Base-by-base conservation (phyloP, 352 stramenopile genomes). In the Discostella stelligera region DNA sequence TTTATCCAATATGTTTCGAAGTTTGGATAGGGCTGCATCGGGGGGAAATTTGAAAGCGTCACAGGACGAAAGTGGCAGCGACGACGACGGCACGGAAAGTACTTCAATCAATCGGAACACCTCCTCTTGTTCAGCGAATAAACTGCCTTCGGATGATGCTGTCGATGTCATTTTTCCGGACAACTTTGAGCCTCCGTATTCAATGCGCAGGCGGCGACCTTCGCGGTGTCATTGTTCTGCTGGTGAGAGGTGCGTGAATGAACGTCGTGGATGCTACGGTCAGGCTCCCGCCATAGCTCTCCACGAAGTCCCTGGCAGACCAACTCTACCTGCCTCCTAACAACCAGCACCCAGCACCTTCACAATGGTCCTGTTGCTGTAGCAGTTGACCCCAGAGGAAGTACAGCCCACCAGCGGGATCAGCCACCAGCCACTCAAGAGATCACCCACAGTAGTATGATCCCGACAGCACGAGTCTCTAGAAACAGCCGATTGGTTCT, bases 1-100 rank as follows among this genome's bases (percentile, higher is more conserved):
- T 55, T 87, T 89, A 53, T 94, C 86, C 23, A 91, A 65, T 72
- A 93, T 91, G 0, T 23, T 53, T 39, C 86, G 71, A 16, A 91
- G 56, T 69, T 71, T 64, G 9, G 23, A 53, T 23, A 91, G 61
- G 10, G 83, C 82, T 46, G 37, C 56, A 63, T 84, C 30, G 8
- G 61, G 25, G 18, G 18, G 27, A 39, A n/a, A 14, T 52, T 54
- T 41, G 62, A 58, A n/a, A 25, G 11, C 2, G 2, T 7, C 27
- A 9, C 3, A 6, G 25, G 66, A 32, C 11, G 30, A 53, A 13
- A 53, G 30, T 21, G 18, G 9, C 21, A 32, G 49, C 18, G 53
- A 30, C 16, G 54, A 49, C 21, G 55, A 46, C 30, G 56, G 54
- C 37, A 25, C 61, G 14, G 69, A 64, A 44, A 85, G 37, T 30